These are phyloP conservation scores for Bryoerythrophyllum caledonicum DNA, from an alignment of 225 moss, liverwort and hornwort genomes.

Conservation along the genomic window DNA sequence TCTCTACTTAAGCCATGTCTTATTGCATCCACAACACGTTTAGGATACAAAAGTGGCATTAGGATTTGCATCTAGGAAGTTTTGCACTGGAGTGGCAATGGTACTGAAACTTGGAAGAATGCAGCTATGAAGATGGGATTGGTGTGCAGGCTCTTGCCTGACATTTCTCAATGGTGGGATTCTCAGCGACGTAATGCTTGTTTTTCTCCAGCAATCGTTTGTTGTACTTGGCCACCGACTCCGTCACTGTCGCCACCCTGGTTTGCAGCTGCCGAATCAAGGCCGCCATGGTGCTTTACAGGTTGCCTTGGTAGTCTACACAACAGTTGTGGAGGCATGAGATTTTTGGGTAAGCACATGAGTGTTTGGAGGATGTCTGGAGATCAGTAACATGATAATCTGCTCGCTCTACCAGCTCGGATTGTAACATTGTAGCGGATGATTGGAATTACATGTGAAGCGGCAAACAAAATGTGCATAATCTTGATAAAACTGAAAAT, in stretches of 20 bases:
- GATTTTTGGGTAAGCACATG: neutral
- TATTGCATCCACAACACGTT: no score
- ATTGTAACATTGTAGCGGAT: no score
- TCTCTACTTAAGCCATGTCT: no score
- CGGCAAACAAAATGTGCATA: no score
- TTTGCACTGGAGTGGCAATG: no score
- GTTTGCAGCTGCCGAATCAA: constrained; percentile 56
- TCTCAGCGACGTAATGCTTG: constrained; percentile 63
- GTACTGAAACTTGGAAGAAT: no score
- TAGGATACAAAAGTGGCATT: no score
- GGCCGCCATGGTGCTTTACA: constrained; percentile 16
- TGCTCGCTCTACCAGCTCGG: no score
- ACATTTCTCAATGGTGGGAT: constrained; percentile 76
- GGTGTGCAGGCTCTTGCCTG: constrained; percentile 39
- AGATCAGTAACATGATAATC: no score
- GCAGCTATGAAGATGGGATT: neutral
- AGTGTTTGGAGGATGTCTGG: no score
- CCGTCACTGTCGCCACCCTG: constrained; percentile 54
- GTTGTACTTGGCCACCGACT: constrained; percentile 57
- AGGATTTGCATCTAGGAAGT: no score
- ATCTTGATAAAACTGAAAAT: neutral
- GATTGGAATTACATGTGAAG: no score
- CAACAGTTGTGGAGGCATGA: neutral
- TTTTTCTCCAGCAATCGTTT: constrained; percentile 67
- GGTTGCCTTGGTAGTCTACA: neutral